These are phyloP conservation scores for Pyrus betulifolia DNA, from an alignment of 306 rosid genomes.

Conservation along the genomic window DNA sequence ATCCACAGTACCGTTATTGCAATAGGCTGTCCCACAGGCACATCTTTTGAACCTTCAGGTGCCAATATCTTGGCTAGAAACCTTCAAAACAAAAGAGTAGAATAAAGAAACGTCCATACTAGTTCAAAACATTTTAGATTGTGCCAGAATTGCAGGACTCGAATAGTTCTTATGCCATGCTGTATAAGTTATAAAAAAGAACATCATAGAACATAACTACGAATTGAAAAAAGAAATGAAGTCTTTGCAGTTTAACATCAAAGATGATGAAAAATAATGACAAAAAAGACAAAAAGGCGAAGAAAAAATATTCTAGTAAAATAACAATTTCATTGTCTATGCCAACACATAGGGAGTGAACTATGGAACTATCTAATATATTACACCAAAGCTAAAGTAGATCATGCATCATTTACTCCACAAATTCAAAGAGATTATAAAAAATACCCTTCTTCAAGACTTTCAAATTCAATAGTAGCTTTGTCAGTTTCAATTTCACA, in stretches of 20 bases:
- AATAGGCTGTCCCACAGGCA: constrained; percentile 86
- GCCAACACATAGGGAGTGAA: not conserved
- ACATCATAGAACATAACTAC: not conserved
- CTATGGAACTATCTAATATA: not conserved
- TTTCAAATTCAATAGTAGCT: constrained; percentile 92
- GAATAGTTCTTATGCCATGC: constrained; percentile 1
- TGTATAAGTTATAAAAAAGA: not conserved
- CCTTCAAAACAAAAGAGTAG: constrained; percentile 28
- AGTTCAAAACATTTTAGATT: constrained; percentile 17
- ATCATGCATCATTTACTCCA: not conserved
- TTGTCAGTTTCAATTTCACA: constrained; percentile 98
- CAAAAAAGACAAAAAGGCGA: not conserved
- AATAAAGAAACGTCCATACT: constrained; percentile 13
- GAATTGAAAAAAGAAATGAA: not conserved
- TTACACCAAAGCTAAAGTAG: not conserved
- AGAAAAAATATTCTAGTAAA: not conserved
- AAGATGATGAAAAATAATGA: not conserved
- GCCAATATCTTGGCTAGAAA: constrained; percentile 87
- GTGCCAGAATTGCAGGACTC: constrained; percentile 4
- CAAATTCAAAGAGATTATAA: not conserved
- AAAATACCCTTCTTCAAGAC: constrained; percentile 86
- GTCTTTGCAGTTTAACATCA: not conserved
- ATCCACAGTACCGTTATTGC: constrained; percentile 61
- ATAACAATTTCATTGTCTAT: not conserved
- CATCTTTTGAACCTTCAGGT: constrained; percentile 88